Conservation (phyloP, 306 rosid species). For the Gleditsia sinensis region DNA sequence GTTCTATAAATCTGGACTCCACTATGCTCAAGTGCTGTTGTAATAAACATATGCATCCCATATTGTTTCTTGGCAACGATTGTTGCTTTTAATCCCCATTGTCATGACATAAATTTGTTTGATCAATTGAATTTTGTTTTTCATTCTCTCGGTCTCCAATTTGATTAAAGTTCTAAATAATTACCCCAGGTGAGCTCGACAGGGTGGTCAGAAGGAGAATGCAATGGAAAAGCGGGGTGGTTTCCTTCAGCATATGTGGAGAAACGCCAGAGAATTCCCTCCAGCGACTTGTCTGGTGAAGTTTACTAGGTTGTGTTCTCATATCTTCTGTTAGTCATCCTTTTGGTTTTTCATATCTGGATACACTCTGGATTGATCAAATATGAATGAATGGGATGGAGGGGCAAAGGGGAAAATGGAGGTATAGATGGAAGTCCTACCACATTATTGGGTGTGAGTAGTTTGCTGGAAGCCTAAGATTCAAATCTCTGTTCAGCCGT, state of each 20-base stretch:
- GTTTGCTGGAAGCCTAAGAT: background rate
- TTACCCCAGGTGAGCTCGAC: constrained; percentile 64
- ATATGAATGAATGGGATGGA: constrained; percentile 20
- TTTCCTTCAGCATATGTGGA: constrained; percentile 84
- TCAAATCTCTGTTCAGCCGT: background rate
- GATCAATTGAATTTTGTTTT: constrained; percentile 5
- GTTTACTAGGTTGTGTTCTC: constrained; percentile 44
- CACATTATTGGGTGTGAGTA: background rate
- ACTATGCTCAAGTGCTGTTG: background rate
- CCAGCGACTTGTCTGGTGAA: constrained; percentile 53
- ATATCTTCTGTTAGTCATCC: constrained; percentile 15
- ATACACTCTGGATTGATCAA: constrained; percentile 9
- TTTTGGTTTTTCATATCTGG: constrained; percentile 30
- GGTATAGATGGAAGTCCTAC: constrained; percentile 25
- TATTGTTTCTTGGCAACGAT: background rate
- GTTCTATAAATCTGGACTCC: background rate
- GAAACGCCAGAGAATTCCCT: constrained; percentile 83
- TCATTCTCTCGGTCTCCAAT: constrained; percentile 4
- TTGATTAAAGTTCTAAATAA: constrained; percentile 23
- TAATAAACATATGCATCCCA: background rate
- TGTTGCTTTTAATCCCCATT: constrained; percentile 9
- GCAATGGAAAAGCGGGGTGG: constrained; percentile 91
- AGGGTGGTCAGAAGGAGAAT: constrained; percentile 99
- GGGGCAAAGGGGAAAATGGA: background rate
- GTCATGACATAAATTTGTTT: background rate